Percentiles rank a stretch among this genome's conserved stretches.
phyloP scores from a whole-genome alignment of 2,329 filamentous ascomycete species.

The Venturia oleaginea region DNA sequence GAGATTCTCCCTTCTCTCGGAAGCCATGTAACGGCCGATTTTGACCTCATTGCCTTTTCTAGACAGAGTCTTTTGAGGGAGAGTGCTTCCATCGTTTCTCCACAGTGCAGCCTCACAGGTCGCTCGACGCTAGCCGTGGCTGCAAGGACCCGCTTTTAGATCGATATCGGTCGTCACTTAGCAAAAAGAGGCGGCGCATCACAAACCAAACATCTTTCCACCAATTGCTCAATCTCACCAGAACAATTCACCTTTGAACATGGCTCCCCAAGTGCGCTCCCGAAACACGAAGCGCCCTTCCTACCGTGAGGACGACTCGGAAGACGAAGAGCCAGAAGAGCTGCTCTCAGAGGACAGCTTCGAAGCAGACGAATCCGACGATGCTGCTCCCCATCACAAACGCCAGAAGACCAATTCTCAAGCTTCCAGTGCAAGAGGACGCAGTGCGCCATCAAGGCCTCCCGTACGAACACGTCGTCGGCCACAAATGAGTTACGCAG shows the following conservation, averaged over 20 bases:
- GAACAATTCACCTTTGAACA: constrained; percentile 22
- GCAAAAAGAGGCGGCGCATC: neutral
- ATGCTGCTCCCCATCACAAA: neutral
- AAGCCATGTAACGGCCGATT: too few species aligned
- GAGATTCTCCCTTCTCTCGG: too few species aligned
- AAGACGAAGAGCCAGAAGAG: neutral
- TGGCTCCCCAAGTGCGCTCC: neutral
- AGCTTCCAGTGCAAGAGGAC: neutral
- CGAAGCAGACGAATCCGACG: neutral
- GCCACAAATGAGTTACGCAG: constrained; percentile 5
- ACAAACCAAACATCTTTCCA: neutral
- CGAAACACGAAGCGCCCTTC: neutral
- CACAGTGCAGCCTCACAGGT: neutral
- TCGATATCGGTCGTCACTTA: neutral
- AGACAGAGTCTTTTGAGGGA: too few species aligned
- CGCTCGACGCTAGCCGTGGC: neutral
- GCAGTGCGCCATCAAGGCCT: neutral
- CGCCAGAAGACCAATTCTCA: neutral
- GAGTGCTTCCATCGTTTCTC: too few species aligned
- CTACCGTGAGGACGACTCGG: constrained; percentile 1
- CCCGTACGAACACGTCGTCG: neutral
- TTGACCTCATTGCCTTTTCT: too few species aligned
- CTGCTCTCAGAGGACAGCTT: neutral
- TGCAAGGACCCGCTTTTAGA: neutral
- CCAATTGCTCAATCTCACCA: neutral